A percentile compares a stretch with the other conserved stretches of the same genome.
Evolutionary conservation across 2,329 filamentous ascomycete genomes (phyloP).

Genomic region (Ceratocystis papillata): DNA sequence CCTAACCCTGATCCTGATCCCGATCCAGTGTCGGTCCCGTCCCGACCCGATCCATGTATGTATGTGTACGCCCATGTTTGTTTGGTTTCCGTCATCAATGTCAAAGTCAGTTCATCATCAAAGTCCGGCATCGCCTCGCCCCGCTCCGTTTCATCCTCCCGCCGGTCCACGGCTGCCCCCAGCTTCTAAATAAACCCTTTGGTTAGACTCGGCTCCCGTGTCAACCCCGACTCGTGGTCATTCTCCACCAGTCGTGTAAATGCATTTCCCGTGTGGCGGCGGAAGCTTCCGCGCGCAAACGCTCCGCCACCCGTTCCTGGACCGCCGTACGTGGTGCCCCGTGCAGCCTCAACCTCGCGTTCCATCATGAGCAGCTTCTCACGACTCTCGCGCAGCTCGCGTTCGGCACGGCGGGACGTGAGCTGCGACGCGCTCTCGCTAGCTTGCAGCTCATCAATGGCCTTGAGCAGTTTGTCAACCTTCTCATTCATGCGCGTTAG

Average conservation of each 20-base stretch:
- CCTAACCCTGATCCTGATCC: not conserved
- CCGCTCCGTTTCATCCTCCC: not conserved
- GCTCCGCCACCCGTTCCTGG: constrained; percentile 28
- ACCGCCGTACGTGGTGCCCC: constrained; percentile 46
- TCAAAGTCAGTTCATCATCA: not conserved
- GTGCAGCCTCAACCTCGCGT: constrained; percentile 66
- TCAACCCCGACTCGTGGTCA: constrained; percentile 47
- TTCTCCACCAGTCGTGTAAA: constrained; percentile 32
- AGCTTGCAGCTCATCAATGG: constrained; percentile 88
- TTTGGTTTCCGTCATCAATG: not conserved
- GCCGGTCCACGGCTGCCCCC: not conserved
- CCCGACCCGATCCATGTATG: not conserved
- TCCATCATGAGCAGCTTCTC: constrained; percentile 76
- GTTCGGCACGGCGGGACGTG: constrained; percentile 70
- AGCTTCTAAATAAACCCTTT: constrained; percentile 59
- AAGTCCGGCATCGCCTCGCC: not conserved
- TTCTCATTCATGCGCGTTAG: constrained; percentile 78
- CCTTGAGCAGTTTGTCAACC: constrained; percentile 74
- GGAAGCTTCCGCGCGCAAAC: constrained; percentile 38
- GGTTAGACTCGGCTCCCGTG: constrained; percentile 55
- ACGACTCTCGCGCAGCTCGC: constrained; percentile 77
- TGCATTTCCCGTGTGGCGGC: constrained; percentile 33
- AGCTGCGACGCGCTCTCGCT: constrained; percentile 75
- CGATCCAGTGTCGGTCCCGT: not conserved
- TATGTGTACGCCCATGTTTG: not conserved